These are phyloP conservation scores for Adiantum capillusveneris DNA, from an alignment of 75 land plant genomes.

Conservation along the genomic window DNA sequence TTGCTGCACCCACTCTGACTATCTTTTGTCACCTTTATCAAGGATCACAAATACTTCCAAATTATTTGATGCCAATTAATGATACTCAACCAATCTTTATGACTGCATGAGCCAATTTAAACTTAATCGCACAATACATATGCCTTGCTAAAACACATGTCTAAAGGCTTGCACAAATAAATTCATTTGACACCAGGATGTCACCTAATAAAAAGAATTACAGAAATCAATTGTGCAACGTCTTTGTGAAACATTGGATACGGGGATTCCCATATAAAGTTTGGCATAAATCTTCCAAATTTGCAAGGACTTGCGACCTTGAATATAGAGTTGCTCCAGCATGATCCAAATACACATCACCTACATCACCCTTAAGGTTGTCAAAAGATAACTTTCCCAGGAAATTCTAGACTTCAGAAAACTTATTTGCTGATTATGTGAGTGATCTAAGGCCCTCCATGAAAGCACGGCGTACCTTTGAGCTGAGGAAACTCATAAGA, in stretches of 20 bases:
- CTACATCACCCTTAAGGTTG: slow-evolving; percentile 34
- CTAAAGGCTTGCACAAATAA: too few species aligned
- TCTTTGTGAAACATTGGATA: slow-evolving; percentile 41
- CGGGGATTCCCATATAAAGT: slow-evolving; percentile 88
- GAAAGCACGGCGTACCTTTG: slow-evolving; percentile 29
- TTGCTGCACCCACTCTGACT: slow-evolving; percentile 81
- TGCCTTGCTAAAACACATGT: too few species aligned
- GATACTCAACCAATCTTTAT: too few species aligned
- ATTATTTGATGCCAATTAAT: too few species aligned
- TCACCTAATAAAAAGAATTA: too few species aligned
- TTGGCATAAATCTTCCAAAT: slow-evolving; percentile 46
- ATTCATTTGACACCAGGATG: too few species aligned
- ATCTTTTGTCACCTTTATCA: slow-evolving; percentile 29
- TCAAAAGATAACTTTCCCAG: too few species aligned
- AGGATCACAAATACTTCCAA: background rate
- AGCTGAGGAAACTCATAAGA: slow-evolving; percentile 64
- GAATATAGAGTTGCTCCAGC: slow-evolving; percentile 89
- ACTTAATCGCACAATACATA: too few species aligned
- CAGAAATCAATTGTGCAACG: background rate
- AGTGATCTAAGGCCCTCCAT: too few species aligned
- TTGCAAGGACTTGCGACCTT: slow-evolving; percentile 62
- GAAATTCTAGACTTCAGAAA: too few species aligned
- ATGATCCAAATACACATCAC: slow-evolving; percentile 75
- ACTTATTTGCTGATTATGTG: too few species aligned
- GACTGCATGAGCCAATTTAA: too few species aligned